A percentile compares a stretch with the other conserved stretches of the same genome.
These are phyloP conservation scores for Hymenoscyphus occultus DNA, from an alignment of 2,329 filamentous ascomycete species.

Conservation along the genomic window DNA sequence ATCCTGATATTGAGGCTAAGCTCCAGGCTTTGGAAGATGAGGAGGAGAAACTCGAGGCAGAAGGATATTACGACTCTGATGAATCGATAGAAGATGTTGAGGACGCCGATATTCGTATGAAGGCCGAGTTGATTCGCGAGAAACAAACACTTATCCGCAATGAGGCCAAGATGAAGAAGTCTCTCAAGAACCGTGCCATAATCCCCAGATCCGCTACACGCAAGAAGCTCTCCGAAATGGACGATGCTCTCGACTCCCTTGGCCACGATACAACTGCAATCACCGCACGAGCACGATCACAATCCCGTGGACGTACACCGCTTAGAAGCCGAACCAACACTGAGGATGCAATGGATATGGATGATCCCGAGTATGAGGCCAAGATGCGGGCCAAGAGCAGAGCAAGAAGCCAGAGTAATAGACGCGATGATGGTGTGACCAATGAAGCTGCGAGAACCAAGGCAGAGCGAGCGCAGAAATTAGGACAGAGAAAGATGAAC, in stretches of 20 bases:
- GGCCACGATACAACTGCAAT: conserved; percentile 80
- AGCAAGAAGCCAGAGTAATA: conserved; percentile 63
- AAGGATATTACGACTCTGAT: conserved; percentile 91
- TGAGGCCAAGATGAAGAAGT: conserved; percentile 92
- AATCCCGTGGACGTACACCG: conserved; percentile 67
- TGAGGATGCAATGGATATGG: conserved; percentile 74
- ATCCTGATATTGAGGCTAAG: conserved; percentile 94
- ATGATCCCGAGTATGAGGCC: conserved; percentile 51
- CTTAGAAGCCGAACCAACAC: conserved; percentile 61
- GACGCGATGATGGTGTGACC: conserved; percentile 73
- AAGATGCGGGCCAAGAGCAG: conserved; percentile 72
- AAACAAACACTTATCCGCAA: conserved; percentile 91
- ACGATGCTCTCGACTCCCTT: conserved; percentile 77
- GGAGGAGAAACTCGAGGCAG: conserved; percentile 85
- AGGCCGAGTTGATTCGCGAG: conserved; percentile 93
- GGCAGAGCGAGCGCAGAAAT: conserved; percentile 82
- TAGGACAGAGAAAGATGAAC: conserved; percentile 98
- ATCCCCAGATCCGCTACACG: conserved; percentile 81
- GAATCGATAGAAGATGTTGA: conserved; percentile 79
- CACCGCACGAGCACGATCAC: conserved; percentile 68
- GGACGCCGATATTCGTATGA: conserved; percentile 81
- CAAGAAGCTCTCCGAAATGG: conserved; percentile 83
- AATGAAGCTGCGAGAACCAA: conserved; percentile 66
- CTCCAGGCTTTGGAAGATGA: conserved; percentile 90
- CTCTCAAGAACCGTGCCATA: conserved; percentile 92